phyloP scores from a whole-genome alignment of 139 green algal species.

The Auxenochlorella pyrenoidosa region DNA sequence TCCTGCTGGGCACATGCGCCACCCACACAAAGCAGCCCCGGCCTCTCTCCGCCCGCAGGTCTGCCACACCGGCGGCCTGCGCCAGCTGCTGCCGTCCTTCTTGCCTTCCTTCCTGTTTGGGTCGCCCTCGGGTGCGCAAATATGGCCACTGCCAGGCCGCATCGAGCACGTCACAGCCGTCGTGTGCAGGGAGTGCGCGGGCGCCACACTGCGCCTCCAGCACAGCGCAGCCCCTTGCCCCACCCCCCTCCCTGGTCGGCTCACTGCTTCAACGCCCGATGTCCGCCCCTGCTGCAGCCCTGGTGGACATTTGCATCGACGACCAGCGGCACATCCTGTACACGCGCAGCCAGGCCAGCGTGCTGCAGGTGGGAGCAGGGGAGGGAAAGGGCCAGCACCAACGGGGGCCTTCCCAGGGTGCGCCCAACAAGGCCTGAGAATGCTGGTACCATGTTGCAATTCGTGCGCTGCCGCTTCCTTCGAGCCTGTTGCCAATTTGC shows the following conservation, averaged over 20 bases:
- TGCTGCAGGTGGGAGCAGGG: conserved; percentile 63
- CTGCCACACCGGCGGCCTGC: conserved; percentile 65
- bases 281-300: conserved; percentile 23
- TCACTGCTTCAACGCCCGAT: neutral
- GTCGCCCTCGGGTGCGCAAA: conserved; percentile 26
- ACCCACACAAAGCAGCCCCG: too few relatives aligned
- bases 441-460: neutral
- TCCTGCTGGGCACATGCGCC: too few relatives aligned
- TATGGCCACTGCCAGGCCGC: neutral
- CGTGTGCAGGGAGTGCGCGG: too few relatives aligned
- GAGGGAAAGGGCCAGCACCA: too few relatives aligned
- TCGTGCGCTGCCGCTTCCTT: neutral
- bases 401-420: too few relatives aligned
- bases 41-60: conserved; percentile 24
- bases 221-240: too few relatives aligned
- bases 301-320: conserved; percentile 85
- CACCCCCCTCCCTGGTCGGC: neutral
- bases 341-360: conserved; percentile 67
- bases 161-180: too few relatives aligned
- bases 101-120: conserved; percentile 74
- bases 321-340: conserved; percentile 88
- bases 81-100: conserved; percentile 71
- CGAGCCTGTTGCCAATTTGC: too few relatives aligned
- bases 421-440: too few relatives aligned
- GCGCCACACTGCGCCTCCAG: too few relatives aligned